phyloP scores from a whole-genome alignment of 1,284 basidiomycete genomes.

The Stygiomarasmius scandens region DNA sequence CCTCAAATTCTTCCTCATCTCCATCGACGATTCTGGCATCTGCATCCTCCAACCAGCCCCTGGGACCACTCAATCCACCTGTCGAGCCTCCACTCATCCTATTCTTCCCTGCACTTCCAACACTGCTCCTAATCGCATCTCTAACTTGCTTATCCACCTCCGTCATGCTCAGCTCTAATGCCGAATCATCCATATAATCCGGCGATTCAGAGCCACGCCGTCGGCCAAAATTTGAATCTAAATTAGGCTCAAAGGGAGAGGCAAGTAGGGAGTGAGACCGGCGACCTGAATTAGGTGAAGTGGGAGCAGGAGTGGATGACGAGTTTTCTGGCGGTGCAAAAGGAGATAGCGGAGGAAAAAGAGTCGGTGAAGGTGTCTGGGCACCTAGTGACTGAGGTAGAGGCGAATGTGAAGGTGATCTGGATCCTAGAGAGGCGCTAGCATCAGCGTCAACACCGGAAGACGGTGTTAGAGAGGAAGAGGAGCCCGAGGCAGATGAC shows the following conservation, averaged over 20 bases:
- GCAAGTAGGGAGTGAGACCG: not conserved
- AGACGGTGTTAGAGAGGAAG: not conserved
- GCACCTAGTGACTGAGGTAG: too few species aligned
- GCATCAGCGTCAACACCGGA: not conserved
- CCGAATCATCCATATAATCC: not conserved
- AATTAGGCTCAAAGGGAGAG: not conserved
- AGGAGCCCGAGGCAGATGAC: not conserved
- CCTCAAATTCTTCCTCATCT: not conserved
- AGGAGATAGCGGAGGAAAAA: not conserved
- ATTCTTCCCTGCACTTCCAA: not conserved
- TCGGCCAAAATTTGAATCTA: not conserved
- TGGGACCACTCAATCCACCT: too few species aligned
- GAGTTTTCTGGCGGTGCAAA: not conserved
- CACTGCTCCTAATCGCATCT: not conserved
- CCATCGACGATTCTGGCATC: constrained; percentile 8
- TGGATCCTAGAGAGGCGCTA: not conserved
- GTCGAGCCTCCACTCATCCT: not conserved
- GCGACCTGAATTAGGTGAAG: not conserved
- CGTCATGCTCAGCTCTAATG: not conserved
- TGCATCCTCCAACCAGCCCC: constrained; percentile 8
- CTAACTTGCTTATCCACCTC: not conserved
- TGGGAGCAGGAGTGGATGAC: constrained; percentile 2
- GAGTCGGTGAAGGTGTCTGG: not conserved
- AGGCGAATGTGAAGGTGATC: constrained; percentile 1
- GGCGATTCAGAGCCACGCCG: not conserved